Evolutionary conservation across 2,329 filamentous ascomycete genomes (phyloP), one percentile per base, ranked within the genome.

Genomic region (Ceratocystis cacaofunesta): DNA sequence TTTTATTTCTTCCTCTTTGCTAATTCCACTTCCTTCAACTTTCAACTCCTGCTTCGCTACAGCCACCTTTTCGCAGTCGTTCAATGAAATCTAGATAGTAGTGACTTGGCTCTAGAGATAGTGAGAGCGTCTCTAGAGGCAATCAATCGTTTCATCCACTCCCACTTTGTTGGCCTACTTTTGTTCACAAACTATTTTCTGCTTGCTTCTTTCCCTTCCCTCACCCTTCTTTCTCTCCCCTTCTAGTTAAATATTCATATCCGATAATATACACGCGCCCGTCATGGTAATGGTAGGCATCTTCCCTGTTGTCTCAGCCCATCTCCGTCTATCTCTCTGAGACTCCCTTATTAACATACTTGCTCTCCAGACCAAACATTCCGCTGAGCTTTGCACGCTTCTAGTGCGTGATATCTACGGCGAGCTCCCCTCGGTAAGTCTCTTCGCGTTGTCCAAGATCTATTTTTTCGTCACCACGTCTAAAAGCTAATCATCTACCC

Each of bases 361-460:
- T 52, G 15, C 15, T 3, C 15, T 19, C 12, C 60, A 87, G 84
- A 85, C 84, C 68, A 85, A 90, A 78, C 83, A 88, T 74, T 82
- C 88, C 70, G 85, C 88, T 72, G 90, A 96, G 83, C 89, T 97
- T 73, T 96, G 90, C 79, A 84, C 87, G 78, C 85, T 95, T 74
- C 82, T 96, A 69, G 87, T 97, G 69, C 86, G 91, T 73, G 91
- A 96, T 74, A 82, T 89, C 67, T 92, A 94, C 75, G 94, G 94
- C 73, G 89, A 95, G 77, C 85, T 97, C 67, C 90, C 91, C 68
- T 90, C 90, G 74, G 92, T 96, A 88, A 72, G 87, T 78, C 41
- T 41, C 28, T 41, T 17, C 64, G 32, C 52, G 17, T 63, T 48
- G 28, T 32, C 52, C 5, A 17, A 30, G 28, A 15, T 15, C 52